Base-by-base conservation (phyloP, 306 rosid genomes). In the Citrullus colocynthis region DNA sequence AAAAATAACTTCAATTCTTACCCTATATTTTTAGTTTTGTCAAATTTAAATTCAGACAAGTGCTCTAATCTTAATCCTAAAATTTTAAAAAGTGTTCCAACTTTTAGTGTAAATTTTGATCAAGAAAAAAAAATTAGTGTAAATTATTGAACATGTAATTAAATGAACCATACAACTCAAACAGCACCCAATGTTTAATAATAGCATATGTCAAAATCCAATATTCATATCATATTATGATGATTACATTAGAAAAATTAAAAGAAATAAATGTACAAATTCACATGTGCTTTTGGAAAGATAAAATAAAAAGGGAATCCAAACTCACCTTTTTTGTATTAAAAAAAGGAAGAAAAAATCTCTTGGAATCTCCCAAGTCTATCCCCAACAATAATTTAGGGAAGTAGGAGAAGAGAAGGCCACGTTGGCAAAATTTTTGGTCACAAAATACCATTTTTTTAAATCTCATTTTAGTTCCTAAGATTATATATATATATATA, bases 241-340 rank as follows among this genome's bases (percentile, higher is more conserved):
- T 72, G 9, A 72, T 72, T 45, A 48, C 42, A 28, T 72, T 13
- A 20, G 2, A 42, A 69, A 69, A 72, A 72, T 48, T 24, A 28
- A 49, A 72, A 37, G 49, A 65, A 65, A 39, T 4, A 28, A 42
- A n/a, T 70, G 75, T 20, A 44, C 3, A 48, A 44, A 2, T 70
- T 70, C 75, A 41, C 36, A 70, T 70, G 75, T 45, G 75, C 75
- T 70, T 70, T 70, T 20, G n/a, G 20, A 70, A 70, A 45, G n/a
- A 5, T 70, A 70, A 70, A 70, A 8, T 10, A 36, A 65, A 17
- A 65, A 58, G n/a, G 20, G 16, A 41, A 37, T 41, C 52, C 32
- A 4, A n/a, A 41, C 32, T 41, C 74, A 39, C 48, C 6, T 24
- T 28, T 49, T 48, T 49, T 14, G 41, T 12, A 72, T 72, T 72